Conservation (phyloP, 345 rosid species). For the Gossypium thurberi region DNA sequence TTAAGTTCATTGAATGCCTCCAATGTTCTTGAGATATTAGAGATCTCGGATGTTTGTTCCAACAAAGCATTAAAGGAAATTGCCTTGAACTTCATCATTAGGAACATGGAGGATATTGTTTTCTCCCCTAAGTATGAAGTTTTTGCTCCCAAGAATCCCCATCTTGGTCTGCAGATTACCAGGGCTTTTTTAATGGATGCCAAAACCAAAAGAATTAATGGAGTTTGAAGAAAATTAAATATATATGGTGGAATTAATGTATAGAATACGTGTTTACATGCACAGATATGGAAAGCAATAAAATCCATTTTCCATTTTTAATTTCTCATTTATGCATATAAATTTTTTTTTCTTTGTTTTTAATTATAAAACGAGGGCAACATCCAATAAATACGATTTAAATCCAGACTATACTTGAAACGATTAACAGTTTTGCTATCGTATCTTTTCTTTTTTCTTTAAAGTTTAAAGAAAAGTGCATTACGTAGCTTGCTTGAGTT, state of each 20-base stretch:
- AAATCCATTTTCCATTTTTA: background rate
- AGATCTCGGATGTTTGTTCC: conserved; percentile 62
- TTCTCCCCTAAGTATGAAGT: conserved; percentile 56
- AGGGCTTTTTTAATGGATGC: conserved; percentile 42
- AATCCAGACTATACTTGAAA: fast-evolving
- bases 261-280: background rate
- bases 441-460: too few species aligned
- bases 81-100: conserved; percentile 46
- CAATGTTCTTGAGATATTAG: conserved; percentile 64
- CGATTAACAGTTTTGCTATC: fast-evolving
- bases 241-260: background rate
- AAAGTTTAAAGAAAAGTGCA: background rate
- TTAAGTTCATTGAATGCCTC: conserved; percentile 37
- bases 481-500: background rate
- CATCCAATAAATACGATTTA: too few species aligned
- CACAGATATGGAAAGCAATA: background rate
- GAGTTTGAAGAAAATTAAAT: background rate
- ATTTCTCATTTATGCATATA: background rate
- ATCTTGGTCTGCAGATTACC: conserved; percentile 41
- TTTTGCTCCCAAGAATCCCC: conserved; percentile 46
- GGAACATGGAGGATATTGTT: conserved; percentile 63
- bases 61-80: conserved; percentile 47
- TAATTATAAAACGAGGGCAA: fast-evolving
- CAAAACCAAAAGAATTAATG: conserved; percentile 22
- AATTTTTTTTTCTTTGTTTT: background rate